Evolutionary conservation across 1,284 basidiomycete species (phyloP).

Genomic region (Apiotrichum gamsii): DNA sequence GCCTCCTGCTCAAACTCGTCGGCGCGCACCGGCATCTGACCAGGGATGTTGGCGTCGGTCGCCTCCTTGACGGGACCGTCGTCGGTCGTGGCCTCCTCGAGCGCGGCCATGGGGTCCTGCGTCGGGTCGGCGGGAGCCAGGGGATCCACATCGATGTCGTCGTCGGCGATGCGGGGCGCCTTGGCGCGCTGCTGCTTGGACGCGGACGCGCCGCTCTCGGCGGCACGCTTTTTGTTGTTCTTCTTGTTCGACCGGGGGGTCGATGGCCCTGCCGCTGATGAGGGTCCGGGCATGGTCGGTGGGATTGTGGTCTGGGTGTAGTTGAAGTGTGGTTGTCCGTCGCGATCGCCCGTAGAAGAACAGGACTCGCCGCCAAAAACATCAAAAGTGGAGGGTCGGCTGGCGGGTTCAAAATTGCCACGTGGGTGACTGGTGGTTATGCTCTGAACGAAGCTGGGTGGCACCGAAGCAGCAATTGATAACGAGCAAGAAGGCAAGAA

Average conservation of each 20-base stretch:
- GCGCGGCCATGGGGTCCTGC: conserved; percentile 14
- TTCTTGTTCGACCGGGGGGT: conserved; percentile 2
- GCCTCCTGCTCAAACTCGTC: conserved; percentile 87
- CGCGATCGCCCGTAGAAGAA: too few relatives aligned
- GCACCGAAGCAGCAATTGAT: too few relatives aligned
- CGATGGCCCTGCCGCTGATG: conserved; percentile 10
- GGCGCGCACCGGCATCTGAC: conserved; percentile 64
- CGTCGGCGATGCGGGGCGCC: conserved; percentile 8
- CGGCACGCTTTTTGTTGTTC: conserved; percentile 6
- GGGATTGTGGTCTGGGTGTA: not conserved
- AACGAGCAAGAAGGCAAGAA: too few relatives aligned
- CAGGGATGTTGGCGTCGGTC: conserved; percentile 34
- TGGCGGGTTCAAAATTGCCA: too few relatives aligned
- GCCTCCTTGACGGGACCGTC: conserved; percentile 20
- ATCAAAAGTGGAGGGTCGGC: not conserved
- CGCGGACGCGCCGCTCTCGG: not conserved
- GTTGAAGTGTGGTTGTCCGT: not conserved
- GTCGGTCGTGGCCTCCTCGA: conserved; percentile 5
- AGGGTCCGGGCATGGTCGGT: conserved; percentile 3
- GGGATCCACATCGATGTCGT: conserved; percentile 1
- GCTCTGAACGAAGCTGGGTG: too few relatives aligned
- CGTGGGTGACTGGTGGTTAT: too few relatives aligned
- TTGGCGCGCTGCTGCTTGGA: not conserved
- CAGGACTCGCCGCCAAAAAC: too few relatives aligned
- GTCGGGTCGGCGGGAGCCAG: conserved; percentile 16